A percentile compares a stretch with the other conserved stretches of the same genome.
Conservation (phyloP, 2,329 filamentous ascomycete species). For the Lachnellula arida region DNA sequence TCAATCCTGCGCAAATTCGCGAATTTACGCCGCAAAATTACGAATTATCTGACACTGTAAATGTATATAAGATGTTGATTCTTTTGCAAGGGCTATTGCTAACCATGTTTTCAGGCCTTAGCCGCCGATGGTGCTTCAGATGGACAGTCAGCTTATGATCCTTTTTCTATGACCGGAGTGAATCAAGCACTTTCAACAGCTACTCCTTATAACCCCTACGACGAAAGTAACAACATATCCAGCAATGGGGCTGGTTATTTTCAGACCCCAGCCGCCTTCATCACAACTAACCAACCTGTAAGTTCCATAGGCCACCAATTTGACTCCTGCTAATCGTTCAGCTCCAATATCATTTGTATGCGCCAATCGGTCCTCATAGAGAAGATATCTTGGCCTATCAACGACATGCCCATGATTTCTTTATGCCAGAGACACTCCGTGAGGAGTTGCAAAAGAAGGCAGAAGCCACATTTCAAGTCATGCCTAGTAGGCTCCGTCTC, state of each 20-base stretch:
- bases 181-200: slow-evolving; percentile 46
- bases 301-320: slow-evolving; percentile 21
- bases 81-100: not conserved
- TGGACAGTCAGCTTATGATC: slow-evolving; percentile 51
- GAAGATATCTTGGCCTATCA: slow-evolving; percentile 83
- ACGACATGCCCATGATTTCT: slow-evolving; percentile 82
- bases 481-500: slow-evolving; percentile 57
- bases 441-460: slow-evolving; percentile 87
- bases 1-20: slow-evolving; percentile 53
- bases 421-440: slow-evolving; percentile 78
- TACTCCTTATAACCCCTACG: slow-evolving; percentile 67
- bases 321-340: slow-evolving; percentile 32
- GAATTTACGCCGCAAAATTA: slow-evolving; percentile 57
- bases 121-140: slow-evolving; percentile 48
- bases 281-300: slow-evolving; percentile 55
- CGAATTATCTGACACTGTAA: slow-evolving; percentile 46
- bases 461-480: slow-evolving; percentile 77
- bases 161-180: slow-evolving; percentile 57
- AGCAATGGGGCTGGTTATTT: slow-evolving; percentile 62
- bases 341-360: slow-evolving; percentile 91
- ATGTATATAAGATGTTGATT: slow-evolving; percentile 9
- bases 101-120: slow-evolving; percentile 28
- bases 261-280: slow-evolving; percentile 49
- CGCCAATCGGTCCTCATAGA: slow-evolving; percentile 75
- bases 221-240: slow-evolving; percentile 57